Base-by-base conservation (phyloP, 371 early-diverging fungal species). In the Mycotypha africana region DNA sequence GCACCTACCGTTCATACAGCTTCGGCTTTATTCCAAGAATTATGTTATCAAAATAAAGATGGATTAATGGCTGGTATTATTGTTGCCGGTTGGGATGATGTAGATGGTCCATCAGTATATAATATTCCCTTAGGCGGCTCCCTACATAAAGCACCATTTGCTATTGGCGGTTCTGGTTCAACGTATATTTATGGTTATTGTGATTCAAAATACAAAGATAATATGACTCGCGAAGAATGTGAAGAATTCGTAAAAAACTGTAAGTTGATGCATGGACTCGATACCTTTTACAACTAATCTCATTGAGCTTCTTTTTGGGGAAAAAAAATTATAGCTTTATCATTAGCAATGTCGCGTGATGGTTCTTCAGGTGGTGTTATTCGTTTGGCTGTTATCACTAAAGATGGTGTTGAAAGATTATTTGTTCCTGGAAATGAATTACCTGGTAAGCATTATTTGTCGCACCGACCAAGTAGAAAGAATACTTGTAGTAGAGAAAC, bases 321-420 rank as follows among this genome's bases (percentile, higher is more conserved):
- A n/a, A n/a, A n/a, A n/a, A n/a, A n/a, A n/a, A n/a, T n/a, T n/a
- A 25, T 64, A 91, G 92, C 96, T 15, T 72, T 99, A 52, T 68
- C 95, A 23, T 77, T 96, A 50, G 99, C 99, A 17, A 99, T 99
- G 84, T 76, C 92, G 21, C 80, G 99, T 52, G 99, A 99, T 70
- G 98, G 96, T 26, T 91, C 93, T 17, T 98, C 98, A 22, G 99
- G 99, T 47, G 99, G 99, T 60, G 91, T 92, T 42, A 91, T 99
- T 53, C 87, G 99, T 47, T 67, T 99, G 58, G 96, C 98, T 7
- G 79, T 98, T 41, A 97, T 99, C 47, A 92, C 88, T 42, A 76
- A 92, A 62, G 82, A 85, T 25, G 91, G 92, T 25, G 97, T 98
- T 12, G 87, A 95, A 60, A 79, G 95, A 51, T 64, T 89, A 49